Conservation (phyloP, 345 rosid genomes). For the Populus pruinosa region DNA sequence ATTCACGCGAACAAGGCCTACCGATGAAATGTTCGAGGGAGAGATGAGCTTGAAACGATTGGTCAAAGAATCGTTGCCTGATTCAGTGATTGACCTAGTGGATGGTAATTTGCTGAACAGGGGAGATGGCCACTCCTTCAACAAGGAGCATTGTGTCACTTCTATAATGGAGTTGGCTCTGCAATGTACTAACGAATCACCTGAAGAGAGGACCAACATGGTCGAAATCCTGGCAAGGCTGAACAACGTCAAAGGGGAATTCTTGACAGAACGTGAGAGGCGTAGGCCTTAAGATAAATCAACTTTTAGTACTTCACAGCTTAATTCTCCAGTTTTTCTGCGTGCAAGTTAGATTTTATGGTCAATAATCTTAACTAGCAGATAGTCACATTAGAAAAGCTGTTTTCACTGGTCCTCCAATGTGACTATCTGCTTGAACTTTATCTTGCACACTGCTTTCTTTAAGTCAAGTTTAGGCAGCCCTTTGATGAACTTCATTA, state of each 20-base stretch:
- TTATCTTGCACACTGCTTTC: too few relatives aligned
- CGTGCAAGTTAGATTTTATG: not conserved
- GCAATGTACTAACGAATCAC: not conserved
- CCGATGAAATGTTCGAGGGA: too few relatives aligned
- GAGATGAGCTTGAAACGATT: not conserved
- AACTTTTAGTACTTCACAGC: not conserved
- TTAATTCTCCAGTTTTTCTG: not conserved
- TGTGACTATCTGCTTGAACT: too few relatives aligned
- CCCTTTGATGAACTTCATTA: too few relatives aligned
- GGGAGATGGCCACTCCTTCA: not conserved
- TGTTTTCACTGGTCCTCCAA: too few relatives aligned
- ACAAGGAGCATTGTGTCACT: not conserved
- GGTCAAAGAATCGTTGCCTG: not conserved
- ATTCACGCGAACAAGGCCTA: not conserved
- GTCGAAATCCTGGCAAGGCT: slow-evolving; percentile 5
- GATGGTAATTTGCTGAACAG: not conserved
- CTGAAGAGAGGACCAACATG: slow-evolving; percentile 14
- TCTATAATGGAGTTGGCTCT: not conserved
- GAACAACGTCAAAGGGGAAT: not conserved
- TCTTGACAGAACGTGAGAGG: not conserved
- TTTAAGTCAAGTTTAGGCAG: too few relatives aligned
- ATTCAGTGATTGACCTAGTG: not conserved
- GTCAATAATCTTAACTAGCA: not conserved
- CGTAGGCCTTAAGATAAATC: not conserved
- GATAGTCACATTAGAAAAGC: too few relatives aligned